phyloP scores from a whole-genome alignment of 1,284 basidiomycete species.

The Xerocomus minutiporus region DNA sequence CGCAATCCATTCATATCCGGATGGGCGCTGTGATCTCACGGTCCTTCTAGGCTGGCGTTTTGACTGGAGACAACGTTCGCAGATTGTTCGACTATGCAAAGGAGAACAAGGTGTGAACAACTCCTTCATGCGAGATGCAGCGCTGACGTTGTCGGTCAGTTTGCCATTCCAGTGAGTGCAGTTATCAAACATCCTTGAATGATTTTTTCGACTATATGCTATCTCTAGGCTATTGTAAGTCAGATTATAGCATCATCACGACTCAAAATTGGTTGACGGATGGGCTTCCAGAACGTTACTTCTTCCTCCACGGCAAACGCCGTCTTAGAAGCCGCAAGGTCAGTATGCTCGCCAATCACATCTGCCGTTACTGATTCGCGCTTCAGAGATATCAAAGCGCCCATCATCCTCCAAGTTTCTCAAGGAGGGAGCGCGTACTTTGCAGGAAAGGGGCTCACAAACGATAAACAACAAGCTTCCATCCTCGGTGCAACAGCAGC shows the following conservation, averaged over 20 bases:
- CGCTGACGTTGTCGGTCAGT: slow-evolving; percentile 36
- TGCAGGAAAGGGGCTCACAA: slow-evolving; percentile 93
- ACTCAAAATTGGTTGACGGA: slow-evolving; percentile 3
- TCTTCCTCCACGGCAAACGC: slow-evolving; percentile 76
- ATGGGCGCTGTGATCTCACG: slow-evolving; percentile 13
- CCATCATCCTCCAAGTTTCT: slow-evolving; percentile 97
- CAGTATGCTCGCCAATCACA: background rate
- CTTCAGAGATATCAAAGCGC: slow-evolving; percentile 81
- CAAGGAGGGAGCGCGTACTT: slow-evolving; percentile 97
- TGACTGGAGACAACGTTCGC: slow-evolving; percentile 69
- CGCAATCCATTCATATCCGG: slow-evolving; percentile 23
- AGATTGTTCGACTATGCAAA: slow-evolving; percentile 73
- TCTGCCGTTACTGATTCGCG: slow-evolving; percentile 7
- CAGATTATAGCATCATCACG: background rate
- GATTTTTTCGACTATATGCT: background rate
- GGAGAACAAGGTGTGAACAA: slow-evolving; percentile 52
- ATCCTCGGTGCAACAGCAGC: slow-evolving; percentile 89
- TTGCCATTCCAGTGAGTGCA: slow-evolving; percentile 62
- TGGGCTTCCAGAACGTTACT: slow-evolving; percentile 53
- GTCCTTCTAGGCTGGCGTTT: slow-evolving; percentile 58
- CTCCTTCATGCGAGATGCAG: background rate
- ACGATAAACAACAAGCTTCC: slow-evolving; percentile 96
- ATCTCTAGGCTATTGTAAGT: slow-evolving; percentile 57
- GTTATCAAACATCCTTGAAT: background rate
- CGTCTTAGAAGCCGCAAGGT: slow-evolving; percentile 73